A percentile compares a stretch with the other conserved stretches of the same genome.
Conservation (phyloP, 495 filamentous ascomycete species). For the Chaetomium fimeti region DNA sequence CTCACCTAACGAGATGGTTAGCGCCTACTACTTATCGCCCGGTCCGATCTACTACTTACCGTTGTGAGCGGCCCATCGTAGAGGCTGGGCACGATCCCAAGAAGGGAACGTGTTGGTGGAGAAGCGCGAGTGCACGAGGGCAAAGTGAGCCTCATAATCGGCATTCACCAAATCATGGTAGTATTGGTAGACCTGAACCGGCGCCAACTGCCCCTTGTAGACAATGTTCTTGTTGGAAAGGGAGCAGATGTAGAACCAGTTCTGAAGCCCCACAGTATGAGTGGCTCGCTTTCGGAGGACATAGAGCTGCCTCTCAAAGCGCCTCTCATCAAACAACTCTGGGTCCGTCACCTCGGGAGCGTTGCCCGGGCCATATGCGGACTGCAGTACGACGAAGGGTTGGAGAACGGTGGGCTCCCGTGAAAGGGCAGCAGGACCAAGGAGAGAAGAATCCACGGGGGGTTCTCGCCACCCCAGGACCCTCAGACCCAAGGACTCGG, state of each 20-base stretch:
- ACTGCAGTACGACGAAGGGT: conserved; percentile 88
- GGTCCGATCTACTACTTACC: conserved; percentile 52
- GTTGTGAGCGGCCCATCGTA: conserved; percentile 98
- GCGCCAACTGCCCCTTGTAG: conserved; percentile 97
- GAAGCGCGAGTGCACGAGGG: conserved; percentile 96
- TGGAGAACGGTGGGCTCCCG: conserved; percentile 93
- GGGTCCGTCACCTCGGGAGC: conserved; percentile 76
- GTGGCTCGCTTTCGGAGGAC: conserved; percentile 92
- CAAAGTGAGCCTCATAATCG: conserved; percentile 97
- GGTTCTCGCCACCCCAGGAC: conserved; percentile 97
- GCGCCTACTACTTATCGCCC: conserved; percentile 24
- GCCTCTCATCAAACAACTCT: conserved; percentile 75
- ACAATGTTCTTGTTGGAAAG: conserved; percentile 98
- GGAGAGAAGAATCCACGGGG: conserved; percentile 84
- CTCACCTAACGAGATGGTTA: conserved; percentile 59
- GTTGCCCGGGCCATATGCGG: conserved; percentile 82
- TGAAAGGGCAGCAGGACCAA: conserved; percentile 90
- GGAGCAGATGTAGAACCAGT: conserved; percentile 99
- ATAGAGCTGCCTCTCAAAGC: conserved; percentile 92
- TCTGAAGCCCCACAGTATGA: conserved; percentile 89
- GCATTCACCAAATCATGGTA: conserved; percentile 97
- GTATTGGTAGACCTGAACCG: conserved; percentile 98
- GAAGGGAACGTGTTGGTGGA: conserved; percentile 99
- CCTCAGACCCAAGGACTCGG: conserved; percentile 79
- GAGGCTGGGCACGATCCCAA: conserved; percentile 96